Conservation (phyloP, 148 eudicot genomes). For the Mesembryanthemum crystallinum region DNA sequence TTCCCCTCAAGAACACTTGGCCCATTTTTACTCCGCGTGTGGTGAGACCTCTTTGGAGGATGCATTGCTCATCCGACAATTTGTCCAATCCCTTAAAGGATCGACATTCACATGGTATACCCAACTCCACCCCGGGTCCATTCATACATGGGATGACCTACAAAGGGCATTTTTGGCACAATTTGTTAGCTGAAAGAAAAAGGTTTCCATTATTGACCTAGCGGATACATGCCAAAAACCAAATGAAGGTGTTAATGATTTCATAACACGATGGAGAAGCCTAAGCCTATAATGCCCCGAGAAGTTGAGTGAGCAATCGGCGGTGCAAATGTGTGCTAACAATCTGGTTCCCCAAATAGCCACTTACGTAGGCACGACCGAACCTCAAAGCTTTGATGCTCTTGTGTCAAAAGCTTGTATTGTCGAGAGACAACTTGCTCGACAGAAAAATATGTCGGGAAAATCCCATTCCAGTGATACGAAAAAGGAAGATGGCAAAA, state of each 20-base stretch:
- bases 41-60: background rate
- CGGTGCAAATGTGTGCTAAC: too few relatives aligned
- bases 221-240: background rate
- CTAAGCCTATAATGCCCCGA: background rate
- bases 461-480: background rate
- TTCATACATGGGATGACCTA: background rate
- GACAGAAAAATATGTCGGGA: background rate
- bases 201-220: background rate
- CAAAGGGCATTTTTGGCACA: conserved; percentile 9
- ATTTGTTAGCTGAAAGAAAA: background rate
- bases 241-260: too few relatives aligned
- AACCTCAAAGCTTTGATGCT: background rate
- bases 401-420: too few relatives aligned
- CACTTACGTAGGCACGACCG: background rate
- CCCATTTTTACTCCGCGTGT: background rate
- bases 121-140: background rate
- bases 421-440: background rate
- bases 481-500: background rate
- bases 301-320: background rate
- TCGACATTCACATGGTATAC: background rate
- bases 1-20: background rate
- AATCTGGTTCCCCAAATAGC: background rate
- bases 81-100: too few relatives aligned
- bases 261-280: background rate
- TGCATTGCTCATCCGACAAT: background rate